Evolutionary conservation across 192 early-diverging fungal species (phyloP).

Genomic region (Coemansia sp.): DNA sequence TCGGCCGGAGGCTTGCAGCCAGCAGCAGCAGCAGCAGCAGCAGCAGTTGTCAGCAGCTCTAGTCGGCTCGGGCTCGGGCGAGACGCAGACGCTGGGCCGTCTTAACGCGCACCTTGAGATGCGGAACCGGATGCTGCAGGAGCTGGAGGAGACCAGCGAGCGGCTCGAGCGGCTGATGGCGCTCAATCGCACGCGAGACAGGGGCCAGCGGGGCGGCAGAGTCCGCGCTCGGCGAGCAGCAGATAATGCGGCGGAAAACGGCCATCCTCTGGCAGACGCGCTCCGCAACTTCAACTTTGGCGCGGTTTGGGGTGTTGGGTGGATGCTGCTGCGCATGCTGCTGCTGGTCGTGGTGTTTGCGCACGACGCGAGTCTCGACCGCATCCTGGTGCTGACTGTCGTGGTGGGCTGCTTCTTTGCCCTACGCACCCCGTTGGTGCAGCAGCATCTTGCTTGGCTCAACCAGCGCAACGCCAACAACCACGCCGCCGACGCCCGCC

Average conservation of each 20-base stretch:
- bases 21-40: neutral
- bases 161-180: neutral
- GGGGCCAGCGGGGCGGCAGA: neutral
- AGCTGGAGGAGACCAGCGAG: neutral
- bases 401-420: slow-evolving; percentile 12
- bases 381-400: slow-evolving; percentile 14
- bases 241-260: neutral
- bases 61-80: neutral
- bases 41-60: neutral
- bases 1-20: neutral
- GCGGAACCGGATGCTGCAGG: neutral
- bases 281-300: slow-evolving; percentile 27
- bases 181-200: neutral
- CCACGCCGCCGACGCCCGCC: neutral
- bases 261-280: slow-evolving; percentile 10
- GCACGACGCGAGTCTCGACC: slow-evolving; percentile 38
- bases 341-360: slow-evolving; percentile 35
- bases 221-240: neutral
- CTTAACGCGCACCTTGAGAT: neutral
- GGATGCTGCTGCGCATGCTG: slow-evolving; percentile 34
- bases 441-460: slow-evolving; percentile 10
- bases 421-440: slow-evolving; percentile 26
- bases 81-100: neutral
- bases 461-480: slow-evolving; percentile 10
- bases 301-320: slow-evolving; percentile 28